Base-by-base conservation (phyloP, 345 rosid species). In the Populus simonii region DNA sequence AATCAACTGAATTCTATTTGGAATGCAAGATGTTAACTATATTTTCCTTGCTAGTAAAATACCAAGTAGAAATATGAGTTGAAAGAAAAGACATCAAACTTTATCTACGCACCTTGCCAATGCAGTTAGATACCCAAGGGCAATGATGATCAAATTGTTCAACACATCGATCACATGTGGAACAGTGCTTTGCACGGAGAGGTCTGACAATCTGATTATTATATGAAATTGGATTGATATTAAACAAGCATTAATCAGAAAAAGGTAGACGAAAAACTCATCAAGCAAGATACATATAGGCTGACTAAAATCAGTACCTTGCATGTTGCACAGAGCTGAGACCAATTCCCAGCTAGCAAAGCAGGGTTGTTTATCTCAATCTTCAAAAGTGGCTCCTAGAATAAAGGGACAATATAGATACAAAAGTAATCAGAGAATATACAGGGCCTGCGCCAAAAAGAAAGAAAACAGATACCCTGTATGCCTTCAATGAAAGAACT, bases 61-160 rank as follows among this genome's bases (percentile, higher is more conserved):
- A 47, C 12, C 15, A 70, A 7, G 35, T 25, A 31, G 57, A 41
- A 79, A 31, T 33, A 22, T 17, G 10, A 17, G n/a, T 17, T 45
- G 69, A 67, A 31, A n/a, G 27, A 51, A 72, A 63, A 31, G 17
- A 16, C 10, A 70, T 68, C 49, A 36, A 18, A 51, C 16, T 38
- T 71, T 39, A n/a, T 47, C 31, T 15, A 71, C 73, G 2, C 82
- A 96, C 99, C 95, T 96, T 96, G 86, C 99, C 98, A 71, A 96
- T 85, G 85, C 99, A 96, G 82, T 96, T 93, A 79, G 99, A 93
- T 38, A 96, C 95, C 97, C 97, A 96, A 49, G 99, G 99, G 80
- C 97, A 96, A 79, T 96, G 99, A 85, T 96, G 99, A 77, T 96
- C 99, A 88, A 96, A 96, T 80, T 96, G 99, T 80, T 96, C 97